Base-by-base conservation (phyloP, 2,329 filamentous ascomycete genomes). In the Paraphaeosphaeria minitans region DNA sequence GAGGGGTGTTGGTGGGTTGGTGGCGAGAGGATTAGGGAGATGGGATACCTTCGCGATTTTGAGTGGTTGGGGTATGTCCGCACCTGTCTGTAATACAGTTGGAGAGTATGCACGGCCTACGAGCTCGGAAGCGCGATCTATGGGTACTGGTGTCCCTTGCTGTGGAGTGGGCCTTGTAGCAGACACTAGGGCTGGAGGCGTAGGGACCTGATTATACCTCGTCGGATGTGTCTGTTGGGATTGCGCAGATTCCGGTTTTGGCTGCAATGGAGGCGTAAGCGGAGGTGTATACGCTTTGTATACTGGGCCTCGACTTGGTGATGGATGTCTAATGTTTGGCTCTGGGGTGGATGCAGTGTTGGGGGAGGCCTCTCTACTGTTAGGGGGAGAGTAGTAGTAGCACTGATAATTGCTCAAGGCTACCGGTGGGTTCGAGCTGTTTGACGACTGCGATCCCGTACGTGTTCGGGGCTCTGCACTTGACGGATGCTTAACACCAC, bases 201-300 rank as follows among this genome's bases (percentile, higher is more conserved):
- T 42, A 16, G 46, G 51, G 41, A 19, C 22, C 27, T 37, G 45
- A 13, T n/a, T 29, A 4, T 55, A 46, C 27, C n/a, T 1, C 21
- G 29, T 43, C 4, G 49, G 16, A 6, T 33, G 54, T 10, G 37
- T n/a, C n/a, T 53, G 33, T 48, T 60, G 57, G 10, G 45, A 14
- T 14, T 51, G 27, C 24, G 21, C 33, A 9, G 53, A 29, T 12
- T 53, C 54, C 9, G 51, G 39, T 24, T 53, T 50, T 31, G 57
- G 55, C n/a, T 57, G 41, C 27, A 59, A 50, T 10, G 60, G 61
- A 27, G 59, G 61, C n/a, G 56, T 60, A 1, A 58, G 52, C 19
- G 53, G 60, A 7, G 47, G 64, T 0, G 63, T 60, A 43, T 72
- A 71, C 10, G 69, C 69, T 53, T 66, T 67, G 53, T 71, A 71